These are phyloP conservation scores for Suzukiozyma palmioleophila DNA, from an alignment of 1,139 yeast species.

Conservation along the genomic window DNA sequence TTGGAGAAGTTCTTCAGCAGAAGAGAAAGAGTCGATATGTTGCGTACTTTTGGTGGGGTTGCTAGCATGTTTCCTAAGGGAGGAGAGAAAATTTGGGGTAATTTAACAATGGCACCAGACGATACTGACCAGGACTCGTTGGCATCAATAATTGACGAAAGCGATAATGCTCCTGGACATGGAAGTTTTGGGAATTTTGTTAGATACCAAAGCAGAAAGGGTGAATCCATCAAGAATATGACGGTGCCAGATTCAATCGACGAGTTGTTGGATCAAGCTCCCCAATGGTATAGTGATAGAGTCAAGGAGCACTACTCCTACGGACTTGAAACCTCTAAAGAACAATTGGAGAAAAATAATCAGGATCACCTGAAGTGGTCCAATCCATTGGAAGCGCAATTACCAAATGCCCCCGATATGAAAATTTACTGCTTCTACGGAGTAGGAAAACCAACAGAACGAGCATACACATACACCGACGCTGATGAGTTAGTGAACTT, in stretches of 20 bases:
- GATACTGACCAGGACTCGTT: conserved; percentile 38
- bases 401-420: conserved; percentile 93
- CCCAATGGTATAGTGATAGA: conserved; percentile 69
- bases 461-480: conserved; percentile 76
- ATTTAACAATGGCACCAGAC: conserved; percentile 55
- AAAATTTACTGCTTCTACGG: conserved; percentile 89
- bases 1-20: conserved; percentile 90
- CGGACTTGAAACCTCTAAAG: conserved; percentile 61
- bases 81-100: conserved; percentile 87
- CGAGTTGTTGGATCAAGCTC: conserved; percentile 57
- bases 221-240: conserved; percentile 34
- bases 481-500: conserved; percentile 56
- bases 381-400: conserved; percentile 85
- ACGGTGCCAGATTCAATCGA: conserved; percentile 68
- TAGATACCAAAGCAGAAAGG: conserved; percentile 44
- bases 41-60: conserved; percentile 86
- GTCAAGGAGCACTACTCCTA: conserved; percentile 68
- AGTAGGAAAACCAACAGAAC: conserved; percentile 91
- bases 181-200: conserved; percentile 74
- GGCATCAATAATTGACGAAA: conserved; percentile 6
- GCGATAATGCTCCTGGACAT: conserved; percentile 21
- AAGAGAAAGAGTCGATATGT: conserved; percentile 80
- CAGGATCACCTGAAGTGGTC: conserved; percentile 77
- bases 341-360: conserved; percentile 61
- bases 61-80: conserved; percentile 97